Evolutionary conservation across 192 early-diverging fungal genomes (phyloP).

Genomic region (Rhizoclosmatium sp.): DNA sequence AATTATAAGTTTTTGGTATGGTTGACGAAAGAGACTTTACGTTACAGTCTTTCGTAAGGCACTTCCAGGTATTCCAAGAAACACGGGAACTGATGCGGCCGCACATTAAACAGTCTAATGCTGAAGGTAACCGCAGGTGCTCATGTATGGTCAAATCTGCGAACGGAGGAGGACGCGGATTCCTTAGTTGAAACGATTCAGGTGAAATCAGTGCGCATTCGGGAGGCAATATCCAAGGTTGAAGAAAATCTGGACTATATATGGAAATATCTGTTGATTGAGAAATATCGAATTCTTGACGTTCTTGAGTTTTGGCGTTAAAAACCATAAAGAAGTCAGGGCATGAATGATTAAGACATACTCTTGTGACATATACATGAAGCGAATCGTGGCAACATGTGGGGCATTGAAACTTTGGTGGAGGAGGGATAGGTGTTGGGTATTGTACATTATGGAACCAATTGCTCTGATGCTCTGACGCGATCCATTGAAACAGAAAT

Average conservation of each 20-base stretch:
- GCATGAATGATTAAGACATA: slow-evolving; percentile 18
- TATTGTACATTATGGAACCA: neutral
- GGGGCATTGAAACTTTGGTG: neutral
- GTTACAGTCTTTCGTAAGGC: neutral
- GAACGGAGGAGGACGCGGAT: neutral
- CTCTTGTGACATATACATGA: neutral
- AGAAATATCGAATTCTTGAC: slow-evolving; percentile 7
- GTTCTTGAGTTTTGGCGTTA: neutral
- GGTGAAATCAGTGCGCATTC: neutral
- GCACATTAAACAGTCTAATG: slow-evolving; percentile 15
- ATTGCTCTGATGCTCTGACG: neutral
- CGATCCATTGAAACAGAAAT: slow-evolving; percentile 27
- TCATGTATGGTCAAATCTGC: neutral
- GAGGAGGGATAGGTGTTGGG: neutral
- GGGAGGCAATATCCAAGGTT: neutral
- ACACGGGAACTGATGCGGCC: slow-evolving; percentile 29
- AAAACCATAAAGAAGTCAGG: slow-evolving; percentile 4
- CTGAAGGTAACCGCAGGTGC: neutral
- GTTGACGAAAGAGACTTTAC: neutral
- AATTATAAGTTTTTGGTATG: neutral
- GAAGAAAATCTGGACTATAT: slow-evolving; percentile 21
- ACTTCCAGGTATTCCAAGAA: slow-evolving; percentile 23
- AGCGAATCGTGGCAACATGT: neutral
- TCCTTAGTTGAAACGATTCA: neutral
- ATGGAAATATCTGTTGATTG: neutral